A percentile compares a stretch with the other conserved stretches of the same genome.
Evolutionary conservation across 2,329 filamentous ascomycete genomes (phyloP).

Genomic region (Fusarium ramigenum): DNA sequence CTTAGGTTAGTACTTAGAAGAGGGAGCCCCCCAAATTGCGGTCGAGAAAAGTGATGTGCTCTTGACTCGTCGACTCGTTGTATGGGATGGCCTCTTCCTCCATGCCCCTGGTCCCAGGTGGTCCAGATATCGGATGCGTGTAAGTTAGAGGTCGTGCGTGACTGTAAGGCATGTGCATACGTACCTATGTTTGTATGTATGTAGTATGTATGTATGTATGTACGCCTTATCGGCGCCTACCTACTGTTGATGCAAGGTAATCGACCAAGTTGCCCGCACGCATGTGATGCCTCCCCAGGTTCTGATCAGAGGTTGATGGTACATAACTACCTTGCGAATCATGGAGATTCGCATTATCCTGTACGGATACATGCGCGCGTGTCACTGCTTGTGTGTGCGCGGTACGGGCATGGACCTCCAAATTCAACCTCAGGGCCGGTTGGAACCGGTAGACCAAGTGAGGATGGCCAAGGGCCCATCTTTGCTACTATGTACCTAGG

Average conservation of each 20-base stretch:
- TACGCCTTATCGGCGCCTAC: constrained; percentile 19
- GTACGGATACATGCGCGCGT: not conserved
- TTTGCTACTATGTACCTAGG: not conserved
- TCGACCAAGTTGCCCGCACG: constrained; percentile 12
- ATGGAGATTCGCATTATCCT: not conserved
- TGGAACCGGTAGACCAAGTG: constrained; percentile 8
- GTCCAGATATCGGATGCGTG: constrained; percentile 1
- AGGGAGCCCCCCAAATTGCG: not conserved
- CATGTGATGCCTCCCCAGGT: constrained; percentile 15
- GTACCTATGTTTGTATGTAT: not conserved
- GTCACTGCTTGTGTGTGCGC: too few species aligned
- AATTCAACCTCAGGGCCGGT: not conserved
- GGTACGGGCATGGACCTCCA: constrained; percentile 3
- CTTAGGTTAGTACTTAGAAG: not conserved
- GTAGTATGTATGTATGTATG: not conserved
- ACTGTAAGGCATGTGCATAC: not conserved
- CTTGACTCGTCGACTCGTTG: not conserved
- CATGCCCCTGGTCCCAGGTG: not conserved
- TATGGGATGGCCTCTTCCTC: not conserved
- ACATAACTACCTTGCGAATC: not conserved
- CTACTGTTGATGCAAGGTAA: constrained; percentile 16
- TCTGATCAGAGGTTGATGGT: not conserved
- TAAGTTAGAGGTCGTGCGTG: not conserved
- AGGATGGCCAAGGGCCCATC: not conserved
- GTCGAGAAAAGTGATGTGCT: not conserved